phyloP scores from a whole-genome alignment of 371 early-diverging fungal genomes.

The Umbelopsis sp. region DNA sequence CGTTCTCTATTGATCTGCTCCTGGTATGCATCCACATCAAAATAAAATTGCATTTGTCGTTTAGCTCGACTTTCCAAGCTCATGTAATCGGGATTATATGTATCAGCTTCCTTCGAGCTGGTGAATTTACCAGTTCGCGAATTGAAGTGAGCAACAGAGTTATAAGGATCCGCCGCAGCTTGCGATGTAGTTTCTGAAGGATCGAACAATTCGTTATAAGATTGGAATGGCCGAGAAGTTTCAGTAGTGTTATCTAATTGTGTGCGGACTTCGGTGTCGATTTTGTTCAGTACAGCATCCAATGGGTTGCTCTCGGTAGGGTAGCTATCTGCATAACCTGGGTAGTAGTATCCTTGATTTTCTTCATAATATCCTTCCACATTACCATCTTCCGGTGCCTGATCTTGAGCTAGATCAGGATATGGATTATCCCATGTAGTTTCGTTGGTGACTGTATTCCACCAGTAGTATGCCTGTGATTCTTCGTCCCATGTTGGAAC shows the following conservation, averaged over 20 bases:
- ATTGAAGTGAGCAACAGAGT: constrained; percentile 54
- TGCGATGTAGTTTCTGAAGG: constrained; percentile 3
- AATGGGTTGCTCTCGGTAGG: constrained; percentile 26
- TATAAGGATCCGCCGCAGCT: constrained; percentile 29
- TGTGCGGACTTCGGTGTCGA: constrained; percentile 41
- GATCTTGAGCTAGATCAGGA: constrained; percentile 25
- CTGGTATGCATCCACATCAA: constrained; percentile 52
- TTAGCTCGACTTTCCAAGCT: constrained; percentile 44
- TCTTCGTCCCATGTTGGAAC: constrained; percentile 58
- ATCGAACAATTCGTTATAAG: constrained; percentile 9
- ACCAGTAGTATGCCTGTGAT: constrained; percentile 60
- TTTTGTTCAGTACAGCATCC: constrained; percentile 45
- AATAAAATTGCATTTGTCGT: constrained; percentile 51
- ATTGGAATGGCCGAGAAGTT: constrained; percentile 9
- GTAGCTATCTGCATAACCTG: constrained; percentile 20
- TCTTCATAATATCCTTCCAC: neutral
- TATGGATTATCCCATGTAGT: constrained; percentile 54
- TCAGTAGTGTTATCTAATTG: constrained; percentile 31
- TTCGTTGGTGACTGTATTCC: constrained; percentile 64
- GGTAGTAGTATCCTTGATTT: constrained; percentile 16
- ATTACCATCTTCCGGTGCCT: neutral
- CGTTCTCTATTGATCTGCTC: constrained; percentile 37
- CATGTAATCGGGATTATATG: constrained; percentile 43
- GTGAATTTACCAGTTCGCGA: constrained; percentile 56
- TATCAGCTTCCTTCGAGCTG: constrained; percentile 38